These are phyloP conservation scores for Epipyxis sp. DNA, from an alignment of 108 stramenopile species.

Conservation along the genomic window DNA sequence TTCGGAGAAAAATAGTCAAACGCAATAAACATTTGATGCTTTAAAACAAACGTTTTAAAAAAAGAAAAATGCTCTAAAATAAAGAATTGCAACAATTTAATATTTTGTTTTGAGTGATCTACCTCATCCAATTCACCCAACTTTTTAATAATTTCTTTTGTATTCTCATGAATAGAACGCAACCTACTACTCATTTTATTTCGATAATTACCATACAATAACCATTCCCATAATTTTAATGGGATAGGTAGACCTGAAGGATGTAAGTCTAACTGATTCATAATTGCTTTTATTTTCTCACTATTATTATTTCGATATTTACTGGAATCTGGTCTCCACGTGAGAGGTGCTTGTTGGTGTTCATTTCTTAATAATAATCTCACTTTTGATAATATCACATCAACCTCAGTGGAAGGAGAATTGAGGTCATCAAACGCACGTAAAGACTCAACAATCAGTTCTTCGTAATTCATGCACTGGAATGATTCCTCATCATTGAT, in stretches of 20 bases:
- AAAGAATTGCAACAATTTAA: not conserved
- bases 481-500: too few relatives aligned
- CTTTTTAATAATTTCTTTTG: not conserved
- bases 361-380: too few relatives aligned
- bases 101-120: not conserved
- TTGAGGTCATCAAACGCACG: too few relatives aligned
- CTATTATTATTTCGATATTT: too few relatives aligned
- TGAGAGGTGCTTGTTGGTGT: too few relatives aligned
- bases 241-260: not conserved
- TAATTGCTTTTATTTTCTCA: not conserved
- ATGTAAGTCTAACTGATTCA: not conserved
- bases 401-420: too few relatives aligned
- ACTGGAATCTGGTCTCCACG: too few relatives aligned
- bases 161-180: not conserved
- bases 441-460: too few relatives aligned
- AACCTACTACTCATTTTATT: not conserved
- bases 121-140: not conserved
- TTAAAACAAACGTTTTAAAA: not conserved
- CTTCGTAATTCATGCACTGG: too few relatives aligned
- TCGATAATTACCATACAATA: not conserved
- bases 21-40: not conserved
- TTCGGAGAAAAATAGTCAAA: not conserved
- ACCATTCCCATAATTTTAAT: not conserved
- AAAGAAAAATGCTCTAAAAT: not conserved
- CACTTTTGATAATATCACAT: too few relatives aligned